phyloP scores from a whole-genome alignment of 2,329 filamentous ascomycete species.

The Escovopsis weberi region DNA sequence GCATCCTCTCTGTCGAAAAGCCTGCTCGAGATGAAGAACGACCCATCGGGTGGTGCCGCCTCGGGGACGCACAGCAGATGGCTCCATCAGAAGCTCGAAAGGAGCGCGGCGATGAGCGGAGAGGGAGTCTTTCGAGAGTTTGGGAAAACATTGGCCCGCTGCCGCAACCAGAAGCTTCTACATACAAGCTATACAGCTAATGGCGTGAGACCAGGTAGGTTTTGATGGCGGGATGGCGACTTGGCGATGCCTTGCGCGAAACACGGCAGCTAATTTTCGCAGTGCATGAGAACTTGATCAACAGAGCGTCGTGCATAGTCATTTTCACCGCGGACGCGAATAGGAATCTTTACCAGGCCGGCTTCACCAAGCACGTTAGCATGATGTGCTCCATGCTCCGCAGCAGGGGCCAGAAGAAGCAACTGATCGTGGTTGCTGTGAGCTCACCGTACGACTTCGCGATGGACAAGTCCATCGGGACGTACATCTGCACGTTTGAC shows the following conservation, averaged over 20 bases:
- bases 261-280: constrained; percentile 4
- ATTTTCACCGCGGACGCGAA: constrained; percentile 90
- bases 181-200: constrained; percentile 95
- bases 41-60: constrained; percentile 15
- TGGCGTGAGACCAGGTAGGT: constrained; percentile 59
- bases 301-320: constrained; percentile 74
- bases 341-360: constrained; percentile 81
- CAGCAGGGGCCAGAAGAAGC: constrained; percentile 68
- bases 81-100: constrained; percentile 40
- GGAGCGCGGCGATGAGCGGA: constrained; percentile 65
- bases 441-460: constrained; percentile 96
- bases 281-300: constrained; percentile 86
- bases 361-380: constrained; percentile 89
- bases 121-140: constrained; percentile 87
- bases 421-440: constrained; percentile 78
- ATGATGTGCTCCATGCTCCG: constrained; percentile 85
- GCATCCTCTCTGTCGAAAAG: constrained; percentile 72
- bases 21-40: constrained; percentile 40
- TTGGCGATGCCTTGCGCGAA: too few species aligned
- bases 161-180: constrained; percentile 70
- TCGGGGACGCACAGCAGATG: constrained; percentile 37
- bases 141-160: constrained; percentile 72
- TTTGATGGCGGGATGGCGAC: too few species aligned
- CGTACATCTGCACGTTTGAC: constrained; percentile 91
- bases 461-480: constrained; percentile 78